Evolutionary conservation across 768 basidiomycete species (phyloP).

Genomic region (Hirschioporus abietinus): DNA sequence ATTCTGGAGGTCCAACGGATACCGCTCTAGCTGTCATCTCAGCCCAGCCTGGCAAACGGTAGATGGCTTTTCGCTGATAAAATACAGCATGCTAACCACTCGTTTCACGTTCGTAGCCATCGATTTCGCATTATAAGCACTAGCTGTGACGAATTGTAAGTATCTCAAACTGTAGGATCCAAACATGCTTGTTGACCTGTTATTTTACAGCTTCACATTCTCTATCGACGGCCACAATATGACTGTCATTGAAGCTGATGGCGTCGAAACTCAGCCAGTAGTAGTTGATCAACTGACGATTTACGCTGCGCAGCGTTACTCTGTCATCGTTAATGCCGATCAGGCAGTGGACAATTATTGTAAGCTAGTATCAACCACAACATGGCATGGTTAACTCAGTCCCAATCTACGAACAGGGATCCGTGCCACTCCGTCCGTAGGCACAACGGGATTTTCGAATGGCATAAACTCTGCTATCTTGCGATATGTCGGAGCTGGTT

Average conservation of each 20-base stretch:
- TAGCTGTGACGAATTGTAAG: constrained; percentile 33
- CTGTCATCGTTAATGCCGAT: constrained; percentile 33
- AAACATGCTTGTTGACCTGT: background rate
- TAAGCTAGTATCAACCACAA: constrained; percentile 9
- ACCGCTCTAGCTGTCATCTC: constrained; percentile 32
- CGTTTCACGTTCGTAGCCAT: constrained; percentile 30
- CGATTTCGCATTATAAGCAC: constrained; percentile 35
- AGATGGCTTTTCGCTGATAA: constrained; percentile 13
- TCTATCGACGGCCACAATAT: constrained; percentile 41
- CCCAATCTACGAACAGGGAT: constrained; percentile 21
- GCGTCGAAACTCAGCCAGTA: constrained; percentile 32
- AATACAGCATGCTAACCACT: background rate
- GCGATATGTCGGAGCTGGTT: constrained; percentile 10
- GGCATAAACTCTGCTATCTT: constrained; percentile 25
- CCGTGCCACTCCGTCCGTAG: constrained; percentile 26
- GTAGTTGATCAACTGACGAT: constrained; percentile 38
- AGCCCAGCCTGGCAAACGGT: constrained; percentile 34
- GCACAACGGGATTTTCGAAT: constrained; percentile 27
- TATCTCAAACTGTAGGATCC: background rate
- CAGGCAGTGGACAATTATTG: constrained; percentile 37
- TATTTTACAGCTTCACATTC: constrained; percentile 29
- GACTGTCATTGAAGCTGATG: constrained; percentile 46
- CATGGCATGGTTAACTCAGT: background rate
- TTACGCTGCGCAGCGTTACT: constrained; percentile 48
- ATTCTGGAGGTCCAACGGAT: constrained; percentile 23